phyloP scores from a whole-genome alignment of 2,329 filamentous ascomycete species.

The Penicillium crustosum region DNA sequence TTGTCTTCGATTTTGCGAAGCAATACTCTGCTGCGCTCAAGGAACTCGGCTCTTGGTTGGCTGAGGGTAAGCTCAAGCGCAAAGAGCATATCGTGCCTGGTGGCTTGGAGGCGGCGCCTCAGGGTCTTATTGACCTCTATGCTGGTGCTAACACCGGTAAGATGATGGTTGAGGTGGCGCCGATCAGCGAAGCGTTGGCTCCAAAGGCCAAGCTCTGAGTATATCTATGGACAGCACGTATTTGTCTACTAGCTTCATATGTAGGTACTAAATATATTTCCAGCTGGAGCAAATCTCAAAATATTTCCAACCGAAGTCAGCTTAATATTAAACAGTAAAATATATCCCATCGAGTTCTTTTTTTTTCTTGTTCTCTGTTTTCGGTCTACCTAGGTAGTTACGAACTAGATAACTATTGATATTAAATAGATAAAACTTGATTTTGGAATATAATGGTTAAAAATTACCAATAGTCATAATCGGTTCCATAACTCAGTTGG shows the following conservation, averaged over 20 bases:
- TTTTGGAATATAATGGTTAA: no score
- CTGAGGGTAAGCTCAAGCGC: constrained; percentile 68
- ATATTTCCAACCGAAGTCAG: background rate
- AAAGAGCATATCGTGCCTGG: constrained; percentile 70
- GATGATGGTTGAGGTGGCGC: constrained; percentile 51
- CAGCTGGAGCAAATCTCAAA: background rate
- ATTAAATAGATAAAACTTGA: no score
- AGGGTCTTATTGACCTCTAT: constrained; percentile 64
- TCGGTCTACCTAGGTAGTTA: no score
- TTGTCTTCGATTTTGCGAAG: constrained; percentile 66
- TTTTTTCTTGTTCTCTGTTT: background rate
- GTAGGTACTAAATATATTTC: background rate
- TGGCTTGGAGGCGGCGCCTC: constrained; percentile 64
- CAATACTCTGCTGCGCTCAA: constrained; percentile 59
- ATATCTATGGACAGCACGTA: background rate
- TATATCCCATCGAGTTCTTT: fast-evolving
- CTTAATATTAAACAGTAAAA: background rate
- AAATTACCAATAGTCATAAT: no score
- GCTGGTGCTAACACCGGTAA: constrained; percentile 70
- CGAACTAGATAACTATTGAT: no score
- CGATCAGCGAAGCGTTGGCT: constrained; percentile 33
- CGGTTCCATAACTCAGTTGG: no score
- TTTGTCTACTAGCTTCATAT: background rate
- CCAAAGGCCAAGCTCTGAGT: constrained; percentile 46
- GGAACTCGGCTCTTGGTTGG: constrained; percentile 66